A percentile compares a stretch with the other conserved stretches of the same genome.
Evolutionary conservation across 116 monocot genomes (phyloP).

Genomic region (Zostera marina): DNA sequence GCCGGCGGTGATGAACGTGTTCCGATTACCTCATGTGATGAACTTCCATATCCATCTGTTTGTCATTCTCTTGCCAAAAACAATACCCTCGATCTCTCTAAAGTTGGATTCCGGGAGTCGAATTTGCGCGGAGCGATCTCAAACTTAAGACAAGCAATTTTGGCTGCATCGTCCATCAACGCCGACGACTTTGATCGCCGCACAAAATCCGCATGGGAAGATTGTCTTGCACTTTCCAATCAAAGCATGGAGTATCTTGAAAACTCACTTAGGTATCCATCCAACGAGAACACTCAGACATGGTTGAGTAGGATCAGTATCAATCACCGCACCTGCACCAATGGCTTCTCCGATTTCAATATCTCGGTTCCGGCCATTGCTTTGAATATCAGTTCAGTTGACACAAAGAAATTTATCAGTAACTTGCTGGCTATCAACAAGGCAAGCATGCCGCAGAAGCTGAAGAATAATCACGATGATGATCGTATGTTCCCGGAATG

Average conservation of each 20-base stretch:
- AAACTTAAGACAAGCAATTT: neutral
- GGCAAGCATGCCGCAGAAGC: neutral
- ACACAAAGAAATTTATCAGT: slow-evolving; percentile 18
- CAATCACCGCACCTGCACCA: slow-evolving; percentile 22
- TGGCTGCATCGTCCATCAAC: neutral
- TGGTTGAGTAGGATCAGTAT: slow-evolving; percentile 31
- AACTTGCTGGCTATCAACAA: slow-evolving; percentile 28
- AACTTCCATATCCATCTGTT: neutral
- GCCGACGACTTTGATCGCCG: slow-evolving; percentile 1
- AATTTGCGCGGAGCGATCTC: neutral
- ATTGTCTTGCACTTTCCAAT: slow-evolving; percentile 11
- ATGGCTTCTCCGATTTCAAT: slow-evolving; percentile 20
- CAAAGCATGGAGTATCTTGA: neutral
- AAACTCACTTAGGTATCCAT: slow-evolving; percentile 2
- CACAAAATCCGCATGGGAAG: slow-evolving; percentile 17
- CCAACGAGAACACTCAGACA: slow-evolving; percentile 24
- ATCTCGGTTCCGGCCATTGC: neutral
- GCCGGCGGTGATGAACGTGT: neutral
- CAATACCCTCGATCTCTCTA: neutral
- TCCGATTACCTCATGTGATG: neutral
- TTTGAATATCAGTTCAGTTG: slow-evolving; percentile 8
- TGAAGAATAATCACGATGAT: slow-evolving; percentile 9
- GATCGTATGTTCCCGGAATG: slow-evolving; percentile 16
- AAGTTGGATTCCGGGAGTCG: neutral
- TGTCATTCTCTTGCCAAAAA: neutral